Evolutionary conservation across 1,139 yeast species (phyloP).

Genomic region (Scheffersomyces parashehatae): DNA sequence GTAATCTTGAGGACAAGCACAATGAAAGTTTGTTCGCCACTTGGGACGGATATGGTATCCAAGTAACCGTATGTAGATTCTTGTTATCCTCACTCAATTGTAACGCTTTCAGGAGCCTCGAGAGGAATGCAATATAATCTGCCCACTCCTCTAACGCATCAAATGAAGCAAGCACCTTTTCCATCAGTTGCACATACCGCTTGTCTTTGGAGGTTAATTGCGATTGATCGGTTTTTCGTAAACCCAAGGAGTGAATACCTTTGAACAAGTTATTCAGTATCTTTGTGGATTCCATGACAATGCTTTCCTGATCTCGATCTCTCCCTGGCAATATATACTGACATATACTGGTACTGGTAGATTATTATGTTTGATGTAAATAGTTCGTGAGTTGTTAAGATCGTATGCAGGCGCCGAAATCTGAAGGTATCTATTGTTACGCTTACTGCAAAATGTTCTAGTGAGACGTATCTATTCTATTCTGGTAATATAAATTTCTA

Average conservation of each 20-base stretch:
- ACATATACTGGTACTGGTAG: background rate
- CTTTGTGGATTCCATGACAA: background rate
- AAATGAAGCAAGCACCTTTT: slow-evolving; percentile 74
- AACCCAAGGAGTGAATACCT: slow-evolving; percentile 2
- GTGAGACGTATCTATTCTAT: background rate
- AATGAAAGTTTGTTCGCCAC: slow-evolving; percentile 54
- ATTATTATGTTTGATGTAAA: background rate
- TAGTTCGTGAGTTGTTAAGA: background rate
- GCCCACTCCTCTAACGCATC: slow-evolving; percentile 97
- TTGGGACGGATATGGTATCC: slow-evolving; percentile 41
- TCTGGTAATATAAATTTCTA: background rate
- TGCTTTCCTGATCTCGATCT: no score
- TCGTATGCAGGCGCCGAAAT: background rate
- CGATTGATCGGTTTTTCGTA: slow-evolving; percentile 2
- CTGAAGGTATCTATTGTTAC: background rate
- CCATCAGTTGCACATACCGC: slow-evolving; percentile 65
- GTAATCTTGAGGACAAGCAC: slow-evolving; percentile 77
- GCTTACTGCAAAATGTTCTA: background rate
- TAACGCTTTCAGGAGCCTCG: slow-evolving; percentile 73
- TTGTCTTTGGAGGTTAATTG: slow-evolving; percentile 57
- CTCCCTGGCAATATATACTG: background rate
- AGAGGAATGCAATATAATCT: slow-evolving; percentile 89
- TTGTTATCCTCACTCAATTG: slow-evolving; percentile 32
- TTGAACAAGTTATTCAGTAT: background rate
- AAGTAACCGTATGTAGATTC: slow-evolving; percentile 37